Percentiles rank a stretch among this genome's conserved stretches.
Conservation (phyloP, 129 eudicot species). For the Tagetes patula region DNA sequence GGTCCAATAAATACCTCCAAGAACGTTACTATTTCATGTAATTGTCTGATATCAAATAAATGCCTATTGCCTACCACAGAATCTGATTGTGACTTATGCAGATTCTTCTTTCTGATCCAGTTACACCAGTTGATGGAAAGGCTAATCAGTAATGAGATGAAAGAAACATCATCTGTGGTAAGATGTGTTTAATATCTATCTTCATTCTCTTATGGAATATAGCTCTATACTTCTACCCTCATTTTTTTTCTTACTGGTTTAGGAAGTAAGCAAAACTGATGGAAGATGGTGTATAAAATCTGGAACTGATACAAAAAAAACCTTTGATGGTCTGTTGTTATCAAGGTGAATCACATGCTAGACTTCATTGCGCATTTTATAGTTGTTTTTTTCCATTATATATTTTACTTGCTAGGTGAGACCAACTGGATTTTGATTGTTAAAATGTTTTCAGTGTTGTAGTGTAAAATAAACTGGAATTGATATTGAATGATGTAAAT, state of each 20-base stretch:
- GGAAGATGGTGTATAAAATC: slow-evolving; percentile 96
- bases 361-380: slow-evolving; percentile 15
- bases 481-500: too few species aligned
- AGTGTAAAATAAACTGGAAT: too few species aligned
- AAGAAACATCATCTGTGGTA: slow-evolving; percentile 61
- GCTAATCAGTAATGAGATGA: slow-evolving; percentile 53
- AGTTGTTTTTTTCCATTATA: slow-evolving; percentile 6
- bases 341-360: slow-evolving; percentile 62
- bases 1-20: neutral
- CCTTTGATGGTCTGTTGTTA: slow-evolving; percentile 77
- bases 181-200: slow-evolving; percentile 25
- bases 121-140: slow-evolving; percentile 71
- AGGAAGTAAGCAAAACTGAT: slow-evolving; percentile 77
- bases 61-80: slow-evolving; percentile 2
- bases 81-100: slow-evolving; percentile 16
- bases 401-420: neutral
- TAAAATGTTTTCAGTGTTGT: slow-evolving; percentile 9
- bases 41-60: neutral
- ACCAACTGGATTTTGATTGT: slow-evolving; percentile 8
- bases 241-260: slow-evolving; percentile 27
- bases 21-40: slow-evolving; percentile 6
- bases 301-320: slow-evolving; percentile 44
- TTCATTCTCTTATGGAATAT: slow-evolving; percentile 21
- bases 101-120: slow-evolving; percentile 45
- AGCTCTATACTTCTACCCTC: slow-evolving; percentile 32